A percentile compares a stretch with the other conserved stretches of the same genome.
These are phyloP conservation scores for Vinca major DNA, from an alignment of 305 asterid genomes.

Conservation along the genomic window DNA sequence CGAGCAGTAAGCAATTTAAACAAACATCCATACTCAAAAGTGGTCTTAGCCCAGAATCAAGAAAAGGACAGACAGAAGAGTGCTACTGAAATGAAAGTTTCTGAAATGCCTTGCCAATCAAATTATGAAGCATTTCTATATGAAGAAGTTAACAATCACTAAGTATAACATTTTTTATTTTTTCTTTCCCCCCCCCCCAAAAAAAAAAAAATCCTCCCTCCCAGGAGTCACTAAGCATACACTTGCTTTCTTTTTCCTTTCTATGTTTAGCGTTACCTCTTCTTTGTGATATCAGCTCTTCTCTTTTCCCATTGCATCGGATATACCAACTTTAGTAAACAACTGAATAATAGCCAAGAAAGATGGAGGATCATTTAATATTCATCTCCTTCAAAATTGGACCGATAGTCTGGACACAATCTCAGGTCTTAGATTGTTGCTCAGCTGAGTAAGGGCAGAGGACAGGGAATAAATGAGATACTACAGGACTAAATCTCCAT, in stretches of 20 bases:
- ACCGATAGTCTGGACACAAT: neutral
- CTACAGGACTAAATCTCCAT: neutral
- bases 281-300: neutral
- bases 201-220: too few relatives aligned
- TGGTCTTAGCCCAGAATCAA: neutral
- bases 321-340: neutral
- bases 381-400: neutral
- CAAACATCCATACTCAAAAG: neutral
- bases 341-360: neutral
- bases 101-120: neutral
- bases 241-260: neutral
- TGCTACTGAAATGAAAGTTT: neutral
- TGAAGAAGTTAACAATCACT: neutral
- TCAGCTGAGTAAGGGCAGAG: neutral
- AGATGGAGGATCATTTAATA: neutral
- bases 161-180: neutral
- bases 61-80: neutral
- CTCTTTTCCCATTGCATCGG: neutral
- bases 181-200: too few relatives aligned
- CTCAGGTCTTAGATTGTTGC: neutral
- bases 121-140: neutral
- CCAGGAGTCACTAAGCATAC: neutral
- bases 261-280: neutral
- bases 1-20: neutral
- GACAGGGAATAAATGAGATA: neutral